phyloP scores from a whole-genome alignment of 2,329 filamentous ascomycete genomes.

The Monilinia polystroma region DNA sequence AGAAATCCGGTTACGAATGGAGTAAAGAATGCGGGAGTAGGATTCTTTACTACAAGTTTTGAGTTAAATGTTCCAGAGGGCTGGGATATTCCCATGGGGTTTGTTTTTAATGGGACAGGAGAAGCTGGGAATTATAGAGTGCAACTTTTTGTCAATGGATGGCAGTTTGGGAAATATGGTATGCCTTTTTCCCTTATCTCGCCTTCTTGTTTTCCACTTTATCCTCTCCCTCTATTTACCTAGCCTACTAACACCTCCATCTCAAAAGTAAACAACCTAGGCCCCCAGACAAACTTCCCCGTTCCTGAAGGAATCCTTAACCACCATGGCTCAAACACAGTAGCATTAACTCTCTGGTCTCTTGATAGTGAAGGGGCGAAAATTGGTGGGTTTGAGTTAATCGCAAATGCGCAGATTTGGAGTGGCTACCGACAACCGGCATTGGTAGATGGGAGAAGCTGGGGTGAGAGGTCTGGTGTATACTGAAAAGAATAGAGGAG shows the following conservation, averaged over 20 bases:
- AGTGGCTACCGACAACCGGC: slow-evolving; percentile 4
- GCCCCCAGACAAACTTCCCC: slow-evolving; percentile 69
- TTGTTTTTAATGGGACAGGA: slow-evolving; percentile 53
- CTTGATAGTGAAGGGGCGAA: slow-evolving; percentile 37
- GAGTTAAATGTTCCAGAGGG: slow-evolving; percentile 53
- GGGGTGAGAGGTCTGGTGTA: not conserved
- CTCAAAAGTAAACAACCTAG: slow-evolving; percentile 56
- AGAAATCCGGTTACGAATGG: slow-evolving; percentile 45
- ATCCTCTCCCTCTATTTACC: not conserved
- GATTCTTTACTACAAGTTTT: slow-evolving; percentile 58
- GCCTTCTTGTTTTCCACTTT: not conserved
- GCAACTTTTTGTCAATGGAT: slow-evolving; percentile 72
- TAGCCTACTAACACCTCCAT: not conserved
- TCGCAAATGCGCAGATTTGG: not conserved
- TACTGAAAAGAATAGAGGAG: not conserved
- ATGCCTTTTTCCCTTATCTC: not conserved
- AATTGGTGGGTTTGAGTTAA: not conserved
- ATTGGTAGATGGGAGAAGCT: slow-evolving; percentile 35
- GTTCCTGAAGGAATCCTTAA: slow-evolving; percentile 73
- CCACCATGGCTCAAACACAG: slow-evolving; percentile 67
- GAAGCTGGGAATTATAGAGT: slow-evolving; percentile 52
- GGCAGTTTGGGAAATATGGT: slow-evolving; percentile 66
- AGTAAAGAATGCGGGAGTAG: slow-evolving; percentile 51
- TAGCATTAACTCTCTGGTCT: slow-evolving; percentile 69
- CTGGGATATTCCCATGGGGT: slow-evolving; percentile 62